phyloP scores from a whole-genome alignment of 768 basidiomycete genomes.

The Crucibulum laeve region DNA sequence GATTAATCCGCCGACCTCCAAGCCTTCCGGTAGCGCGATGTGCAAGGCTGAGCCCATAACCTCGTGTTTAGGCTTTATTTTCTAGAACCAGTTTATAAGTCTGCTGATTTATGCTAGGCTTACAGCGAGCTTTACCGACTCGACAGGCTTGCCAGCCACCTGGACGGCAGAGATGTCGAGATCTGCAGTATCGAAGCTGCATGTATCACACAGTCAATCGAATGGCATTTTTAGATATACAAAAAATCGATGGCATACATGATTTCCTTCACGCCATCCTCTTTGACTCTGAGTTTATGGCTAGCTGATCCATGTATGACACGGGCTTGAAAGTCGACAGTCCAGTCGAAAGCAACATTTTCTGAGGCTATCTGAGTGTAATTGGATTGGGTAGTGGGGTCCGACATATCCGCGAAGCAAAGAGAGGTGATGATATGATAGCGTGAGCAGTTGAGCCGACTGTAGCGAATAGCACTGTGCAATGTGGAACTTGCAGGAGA shows the following conservation, averaged over 20 bases:
- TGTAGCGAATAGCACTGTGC: no score
- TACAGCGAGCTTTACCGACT: conserved; percentile 31
- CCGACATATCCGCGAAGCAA: conserved; percentile 18
- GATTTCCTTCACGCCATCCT: conserved; percentile 49
- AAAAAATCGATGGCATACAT: conserved; percentile 53
- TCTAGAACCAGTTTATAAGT: conserved; percentile 47
- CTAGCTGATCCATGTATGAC: conserved; percentile 61
- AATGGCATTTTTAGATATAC: no score
- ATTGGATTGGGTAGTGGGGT: conserved; percentile 81
- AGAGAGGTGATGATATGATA: not conserved
- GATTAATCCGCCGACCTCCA: conserved; percentile 41
- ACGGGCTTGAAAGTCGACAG: conserved; percentile 63
- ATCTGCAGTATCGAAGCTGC: conserved; percentile 71
- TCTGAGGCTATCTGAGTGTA: conserved; percentile 62
- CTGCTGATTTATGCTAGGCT: not conserved
- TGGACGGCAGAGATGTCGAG: conserved; percentile 54
- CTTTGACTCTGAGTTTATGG: conserved; percentile 54
- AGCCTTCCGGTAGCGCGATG: conserved; percentile 43
- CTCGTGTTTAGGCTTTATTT: conserved; percentile 49
- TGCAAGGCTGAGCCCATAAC: conserved; percentile 78
- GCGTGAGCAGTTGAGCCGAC: not conserved
- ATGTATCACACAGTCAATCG: not conserved
- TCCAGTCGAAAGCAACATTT: conserved; percentile 75
- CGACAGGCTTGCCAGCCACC: conserved; percentile 46
- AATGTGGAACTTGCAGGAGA: no score